Base-by-base conservation (phyloP, 2,329 filamentous ascomycete genomes). In the Aplosporella prunicola region DNA sequence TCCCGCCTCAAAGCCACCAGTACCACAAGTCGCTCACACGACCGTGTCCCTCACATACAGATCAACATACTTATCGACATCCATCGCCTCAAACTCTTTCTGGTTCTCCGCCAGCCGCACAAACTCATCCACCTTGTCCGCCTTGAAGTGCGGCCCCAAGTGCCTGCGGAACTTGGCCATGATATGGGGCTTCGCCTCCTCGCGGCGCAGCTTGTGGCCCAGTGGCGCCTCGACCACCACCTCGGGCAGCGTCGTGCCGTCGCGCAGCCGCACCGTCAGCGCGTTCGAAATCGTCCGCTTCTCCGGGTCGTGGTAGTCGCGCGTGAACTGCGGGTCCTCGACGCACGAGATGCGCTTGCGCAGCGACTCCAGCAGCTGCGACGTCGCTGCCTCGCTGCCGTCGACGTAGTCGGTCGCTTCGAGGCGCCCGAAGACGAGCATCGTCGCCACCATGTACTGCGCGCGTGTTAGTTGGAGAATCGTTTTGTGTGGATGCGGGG, bases 211-310 rank as follows among this genome's bases (percentile, higher is more conserved):
- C 48, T 82, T 81, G 71, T 98, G 91, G 52, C 91, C 91, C 26
- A 98, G 77, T 40, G 91, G 91, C 41, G 91, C 89, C 71, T 95
- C 88, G 38, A 98, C 83, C 32, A 83, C 82, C 43, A 93, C 78
- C 68, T 98, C 91, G 15, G 89, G 81, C 23, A 96, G 72, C 8
- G 91, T 73, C 31, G 87, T 94, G 53, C 91, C 91, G 59, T 96
- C 89, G 62, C 94, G 91, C 50, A 98, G 74, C 54, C 82, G 89
- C 42, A 98, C 88, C 20, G 88, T 95, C 48, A 98, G 72, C 7
- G 88, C 91, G 68, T 98, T 98, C 62, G 87, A 86, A 66, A 98
- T 98, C 63, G 87, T 95, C 53, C 91, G 85, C 69, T 93, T 84
- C 50, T 74, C 69, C 20, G 91, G 86, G 69, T 96, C 75, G 61